Evolutionary conservation across 164 flowering plant genomes (phyloP), one percentile per base, ranked within the genome.

Genomic region (Stephania yunnanensis): DNA sequence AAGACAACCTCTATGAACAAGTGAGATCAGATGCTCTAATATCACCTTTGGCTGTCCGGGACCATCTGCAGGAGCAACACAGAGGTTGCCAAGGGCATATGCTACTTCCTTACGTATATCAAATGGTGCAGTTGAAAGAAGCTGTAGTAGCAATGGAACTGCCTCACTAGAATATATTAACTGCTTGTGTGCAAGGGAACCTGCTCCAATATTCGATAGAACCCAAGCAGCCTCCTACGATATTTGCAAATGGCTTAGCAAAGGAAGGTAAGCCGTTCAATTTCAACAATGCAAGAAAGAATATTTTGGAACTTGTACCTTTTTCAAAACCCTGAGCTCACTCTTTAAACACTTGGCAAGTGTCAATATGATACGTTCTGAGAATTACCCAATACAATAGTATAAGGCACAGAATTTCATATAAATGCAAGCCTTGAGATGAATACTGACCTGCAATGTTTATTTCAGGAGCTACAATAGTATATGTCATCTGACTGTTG

Each of bases 181-280:
- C 74, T 76, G 86, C 86, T 95, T 95, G 78, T 89, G 97, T 76
- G 88, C 94, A 77, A 87, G 68, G 42, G 99, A 91, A 76, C 98
- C 98, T 65, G 97, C 97, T 55, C 97, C 97, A 71, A 95, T 86
- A 77, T 95, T 95, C 58, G 99, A 95, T 64, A 93, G 83, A 80
- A 91, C 97, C 99, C 99, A 95, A 70, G 99, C 88, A 73, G 97
- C 90, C 86, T 95, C 99, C 99, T 95, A 71, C 83, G 84, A 71
- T 53, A 75, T 63, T 46, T 29, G 29, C 36, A 71, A 71, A 76
- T 53, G 58, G 11, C 46, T 75, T n/a, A 11, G 12, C 42, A 75
- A 17, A 44, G 67, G 6, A 15, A 46, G 22, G 25, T 45, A 73
- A 1, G 55, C 2, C 19, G 44, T 19, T 11, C 22, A 30, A 13